Conservation (phyloP, 805 yeast species). For the Ogataea nonfermentans region DNA sequence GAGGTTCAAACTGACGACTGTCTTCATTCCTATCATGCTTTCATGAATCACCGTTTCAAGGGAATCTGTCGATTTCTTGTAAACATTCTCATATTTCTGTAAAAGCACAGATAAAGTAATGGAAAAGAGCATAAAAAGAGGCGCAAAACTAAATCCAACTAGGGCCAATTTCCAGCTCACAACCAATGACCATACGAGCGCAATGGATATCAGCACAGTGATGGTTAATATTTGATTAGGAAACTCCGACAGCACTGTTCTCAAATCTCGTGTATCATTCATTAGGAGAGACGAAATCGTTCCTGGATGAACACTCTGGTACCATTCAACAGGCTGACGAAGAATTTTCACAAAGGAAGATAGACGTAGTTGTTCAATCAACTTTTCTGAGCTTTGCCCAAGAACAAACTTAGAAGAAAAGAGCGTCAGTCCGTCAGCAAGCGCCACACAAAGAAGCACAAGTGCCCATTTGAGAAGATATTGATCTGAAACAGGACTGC, state of each 20-base stretch:
- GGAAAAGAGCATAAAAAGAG: conserved; percentile 55
- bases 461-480: conserved; percentile 64
- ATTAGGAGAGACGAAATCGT: conserved; percentile 65
- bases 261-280: conserved; percentile 79
- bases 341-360: conserved; percentile 47
- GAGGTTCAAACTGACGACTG: conserved; percentile 59
- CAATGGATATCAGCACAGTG: conserved; percentile 51
- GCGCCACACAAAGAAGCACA: conserved; percentile 59
- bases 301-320: conserved; percentile 42
- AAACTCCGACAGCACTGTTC: conserved; percentile 63
- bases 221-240: conserved; percentile 54
- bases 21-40: conserved; percentile 54
- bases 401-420: conserved; percentile 51
- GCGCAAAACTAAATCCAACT: conserved; percentile 76
- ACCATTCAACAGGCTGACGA: conserved; percentile 55
- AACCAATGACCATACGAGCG: conserved; percentile 73
- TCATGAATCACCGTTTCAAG: conserved; percentile 55
- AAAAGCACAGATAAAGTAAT: conserved; percentile 49
- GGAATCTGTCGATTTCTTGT: conserved; percentile 53
- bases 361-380: conserved; percentile 58
- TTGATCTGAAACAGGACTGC: conserved; percentile 25
- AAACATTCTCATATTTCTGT: conserved; percentile 54
- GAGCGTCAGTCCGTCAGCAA: conserved; percentile 56
- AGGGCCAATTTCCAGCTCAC: conserved; percentile 86
- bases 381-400: conserved; percentile 60